phyloP scores from a whole-genome alignment of 2,329 filamentous ascomycete genomes.

The Metarhizium humberi region DNA sequence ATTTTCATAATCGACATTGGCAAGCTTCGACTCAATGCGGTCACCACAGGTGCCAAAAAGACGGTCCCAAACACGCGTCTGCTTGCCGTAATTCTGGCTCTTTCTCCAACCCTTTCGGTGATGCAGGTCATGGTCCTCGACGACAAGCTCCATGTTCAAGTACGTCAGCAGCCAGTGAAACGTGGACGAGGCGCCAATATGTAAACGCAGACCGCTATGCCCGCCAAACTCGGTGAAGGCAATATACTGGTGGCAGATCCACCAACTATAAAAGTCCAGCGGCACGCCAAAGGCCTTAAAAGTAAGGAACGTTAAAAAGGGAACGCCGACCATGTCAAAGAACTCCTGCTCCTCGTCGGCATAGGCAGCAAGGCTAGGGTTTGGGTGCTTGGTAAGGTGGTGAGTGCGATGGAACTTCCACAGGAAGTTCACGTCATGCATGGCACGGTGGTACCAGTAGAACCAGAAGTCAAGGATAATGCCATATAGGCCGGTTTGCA shows the following conservation, averaged over 20 bases:
- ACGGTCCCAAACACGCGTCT: neutral
- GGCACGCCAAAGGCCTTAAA: constrained; percentile 23
- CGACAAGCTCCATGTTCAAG: constrained; percentile 22
- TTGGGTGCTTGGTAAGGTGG: neutral
- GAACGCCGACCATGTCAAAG: neutral
- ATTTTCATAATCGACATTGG: constrained; percentile 1
- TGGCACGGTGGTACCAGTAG: neutral
- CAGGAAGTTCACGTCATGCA: neutral
- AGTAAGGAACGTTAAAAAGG: constrained; percentile 17
- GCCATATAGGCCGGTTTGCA: neutral
- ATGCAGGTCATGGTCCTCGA: constrained; percentile 7
- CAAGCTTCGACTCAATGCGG: neutral
- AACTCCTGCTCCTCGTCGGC: neutral
- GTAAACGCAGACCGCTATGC: constrained; percentile 25
- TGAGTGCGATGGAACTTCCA: neutral
- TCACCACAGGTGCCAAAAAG: neutral
- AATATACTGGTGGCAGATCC: constrained; percentile 31
- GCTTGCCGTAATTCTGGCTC: constrained; percentile 6
- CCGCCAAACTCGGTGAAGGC: constrained; percentile 26
- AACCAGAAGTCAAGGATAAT: neutral
- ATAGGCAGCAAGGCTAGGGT: neutral
- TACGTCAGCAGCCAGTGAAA: constrained; percentile 20
- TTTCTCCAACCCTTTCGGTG: neutral
- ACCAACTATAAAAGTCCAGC: constrained; percentile 35
- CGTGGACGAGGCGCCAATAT: constrained; percentile 19